Conservation (phyloP, 163 green algal genomes). For the Scenedesmus sp. region DNA sequence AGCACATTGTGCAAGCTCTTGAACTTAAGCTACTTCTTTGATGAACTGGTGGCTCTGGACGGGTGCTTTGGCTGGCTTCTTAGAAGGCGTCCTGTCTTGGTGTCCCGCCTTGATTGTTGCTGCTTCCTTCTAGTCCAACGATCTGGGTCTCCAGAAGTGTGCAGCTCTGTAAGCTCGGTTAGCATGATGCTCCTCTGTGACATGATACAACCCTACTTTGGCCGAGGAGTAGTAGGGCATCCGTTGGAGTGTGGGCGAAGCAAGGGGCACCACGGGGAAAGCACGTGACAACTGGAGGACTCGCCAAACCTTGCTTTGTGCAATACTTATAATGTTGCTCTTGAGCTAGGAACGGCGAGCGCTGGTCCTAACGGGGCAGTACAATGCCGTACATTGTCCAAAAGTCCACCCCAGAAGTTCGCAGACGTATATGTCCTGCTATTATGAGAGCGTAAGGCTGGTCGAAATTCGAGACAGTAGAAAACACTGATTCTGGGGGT, state of each 20-base stretch:
- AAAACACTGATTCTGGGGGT: no score
- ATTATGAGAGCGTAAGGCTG: no score
- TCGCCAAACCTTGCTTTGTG: no score
- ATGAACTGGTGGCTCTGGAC: neutral
- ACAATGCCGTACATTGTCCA: neutral
- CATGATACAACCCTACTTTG: constrained; percentile 4
- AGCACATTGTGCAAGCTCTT: neutral
- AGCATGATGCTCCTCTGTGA: neutral
- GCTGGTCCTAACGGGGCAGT: neutral
- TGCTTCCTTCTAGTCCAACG: neutral
- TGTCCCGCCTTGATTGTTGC: neutral
- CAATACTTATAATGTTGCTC: no score
- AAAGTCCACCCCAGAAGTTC: neutral
- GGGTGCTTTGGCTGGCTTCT: neutral
- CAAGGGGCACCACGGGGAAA: neutral
- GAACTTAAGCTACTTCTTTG: neutral
- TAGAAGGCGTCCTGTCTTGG: neutral
- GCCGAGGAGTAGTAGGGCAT: neutral
- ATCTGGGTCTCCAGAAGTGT: neutral
- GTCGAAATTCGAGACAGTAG: no score
- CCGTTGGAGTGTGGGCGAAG: neutral
- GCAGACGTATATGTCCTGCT: neutral
- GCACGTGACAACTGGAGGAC: neutral
- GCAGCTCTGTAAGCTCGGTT: neutral
- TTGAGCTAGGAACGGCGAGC: neutral